Percentiles rank a stretch among this genome's conserved stretches.
These are phyloP conservation scores for Hericium rajendrae DNA, from an alignment of 768 basidiomycete genomes.

Conservation along the genomic window DNA sequence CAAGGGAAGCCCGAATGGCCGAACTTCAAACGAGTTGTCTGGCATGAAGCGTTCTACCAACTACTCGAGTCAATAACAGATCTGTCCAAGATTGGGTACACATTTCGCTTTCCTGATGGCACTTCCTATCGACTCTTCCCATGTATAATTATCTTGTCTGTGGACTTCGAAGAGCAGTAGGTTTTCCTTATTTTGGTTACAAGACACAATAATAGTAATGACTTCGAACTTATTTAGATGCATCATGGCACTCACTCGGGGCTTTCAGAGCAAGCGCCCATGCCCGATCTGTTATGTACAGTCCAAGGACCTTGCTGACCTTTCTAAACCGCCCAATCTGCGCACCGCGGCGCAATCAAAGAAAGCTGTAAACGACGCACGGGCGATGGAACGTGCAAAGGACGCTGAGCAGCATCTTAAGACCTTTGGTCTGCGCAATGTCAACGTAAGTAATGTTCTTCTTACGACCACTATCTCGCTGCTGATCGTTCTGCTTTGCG, in stretches of 20 bases:
- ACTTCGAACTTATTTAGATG: conserved; percentile 5
- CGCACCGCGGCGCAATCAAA: not conserved
- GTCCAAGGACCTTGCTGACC: not conserved
- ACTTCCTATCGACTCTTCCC: no score
- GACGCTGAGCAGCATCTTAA: conserved; percentile 13
- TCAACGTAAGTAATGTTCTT: conserved; percentile 11
- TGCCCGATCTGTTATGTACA: conserved; percentile 14
- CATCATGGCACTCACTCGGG: conserved; percentile 15
- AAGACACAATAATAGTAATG: not conserved
- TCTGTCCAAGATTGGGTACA: no score
- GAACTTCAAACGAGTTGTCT: no score
- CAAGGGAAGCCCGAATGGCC: no score
- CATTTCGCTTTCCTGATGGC: no score
- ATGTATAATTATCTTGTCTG: not conserved
- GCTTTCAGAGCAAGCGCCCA: conserved; percentile 6
- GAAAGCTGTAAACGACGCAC: not conserved
- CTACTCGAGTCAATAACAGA: no score
- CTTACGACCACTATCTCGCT: not conserved
- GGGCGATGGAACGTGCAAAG: not conserved
- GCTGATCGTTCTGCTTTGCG: not conserved
- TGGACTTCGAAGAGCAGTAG: conserved; percentile 13
- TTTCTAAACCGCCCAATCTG: not conserved
- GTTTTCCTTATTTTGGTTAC: conserved; percentile 3
- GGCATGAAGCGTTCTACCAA: no score
- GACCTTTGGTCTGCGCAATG: conserved; percentile 11